Conservation (phyloP, 169 alveolate genomes). For the Plasmodium coatneyi region DNA sequence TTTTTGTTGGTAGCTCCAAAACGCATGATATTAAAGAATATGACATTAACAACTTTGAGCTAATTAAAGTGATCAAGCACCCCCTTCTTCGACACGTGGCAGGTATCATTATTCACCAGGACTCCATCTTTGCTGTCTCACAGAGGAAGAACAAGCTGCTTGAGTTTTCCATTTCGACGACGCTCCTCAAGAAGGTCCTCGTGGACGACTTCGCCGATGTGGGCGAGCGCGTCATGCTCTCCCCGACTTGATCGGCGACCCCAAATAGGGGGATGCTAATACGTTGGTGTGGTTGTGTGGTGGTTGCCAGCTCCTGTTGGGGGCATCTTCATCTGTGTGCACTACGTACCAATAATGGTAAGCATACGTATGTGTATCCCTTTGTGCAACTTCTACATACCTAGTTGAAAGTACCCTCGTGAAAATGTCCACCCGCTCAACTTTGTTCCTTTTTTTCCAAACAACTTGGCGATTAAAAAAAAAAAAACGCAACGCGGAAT, state of each 20-base stretch:
- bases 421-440: not conserved
- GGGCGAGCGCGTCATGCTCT: constrained; percentile 68
- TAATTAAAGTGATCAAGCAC: constrained; percentile 60
- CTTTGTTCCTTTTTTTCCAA: not conserved
- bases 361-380: not conserved
- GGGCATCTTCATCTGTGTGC: not conserved
- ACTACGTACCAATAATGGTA: not conserved
- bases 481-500: not conserved
- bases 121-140: constrained; percentile 65
- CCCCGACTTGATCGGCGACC: not conserved
- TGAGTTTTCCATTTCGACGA: constrained; percentile 62
- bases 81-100: constrained; percentile 73
- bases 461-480: not conserved
- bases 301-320: not conserved
- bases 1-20: constrained; percentile 74
- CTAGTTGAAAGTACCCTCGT: not conserved
- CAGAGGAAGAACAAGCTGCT: constrained; percentile 70
- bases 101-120: constrained; percentile 46
- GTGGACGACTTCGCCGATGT: constrained; percentile 57
- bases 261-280: not conserved
- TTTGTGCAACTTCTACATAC: not conserved
- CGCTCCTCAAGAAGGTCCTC: constrained; percentile 23
- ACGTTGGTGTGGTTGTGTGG: not conserved
- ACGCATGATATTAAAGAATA: constrained; percentile 75
- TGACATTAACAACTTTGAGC: constrained; percentile 56